Percentiles rank a stretch among this genome's conserved stretches.
phyloP scores from a whole-genome alignment of 78 protist species.

The Cavenderia fasciculata region DNA sequence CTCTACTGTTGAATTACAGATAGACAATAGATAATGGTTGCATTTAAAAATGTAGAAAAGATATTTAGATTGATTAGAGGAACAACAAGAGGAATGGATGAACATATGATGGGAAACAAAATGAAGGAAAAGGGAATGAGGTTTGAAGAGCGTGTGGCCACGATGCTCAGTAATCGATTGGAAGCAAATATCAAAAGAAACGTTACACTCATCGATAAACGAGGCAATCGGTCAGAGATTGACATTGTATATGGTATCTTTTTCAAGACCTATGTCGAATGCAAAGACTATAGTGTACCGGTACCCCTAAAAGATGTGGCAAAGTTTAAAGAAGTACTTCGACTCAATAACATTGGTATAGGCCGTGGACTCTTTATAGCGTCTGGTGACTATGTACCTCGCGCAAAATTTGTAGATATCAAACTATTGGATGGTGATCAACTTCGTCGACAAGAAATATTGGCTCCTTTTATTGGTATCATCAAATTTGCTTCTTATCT shows the following conservation, averaged over 20 bases:
- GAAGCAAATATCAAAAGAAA: conserved; percentile 43
- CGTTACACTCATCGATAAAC: conserved; percentile 34
- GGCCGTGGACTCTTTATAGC: conserved; percentile 55
- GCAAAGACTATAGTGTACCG: conserved; percentile 41
- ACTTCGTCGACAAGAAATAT: conserved; percentile 19
- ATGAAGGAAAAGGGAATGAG: conserved; percentile 7
- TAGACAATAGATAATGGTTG: no score
- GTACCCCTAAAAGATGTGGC: conserved; percentile 81
- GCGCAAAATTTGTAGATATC: conserved; percentile 51
- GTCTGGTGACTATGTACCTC: conserved; percentile 15
- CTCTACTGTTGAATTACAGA: no score
- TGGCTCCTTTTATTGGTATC: not conserved
- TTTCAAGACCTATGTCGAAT: conserved; percentile 54
- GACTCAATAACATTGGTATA: conserved; percentile 4
- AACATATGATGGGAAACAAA: no score
- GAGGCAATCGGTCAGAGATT: conserved; percentile 68
- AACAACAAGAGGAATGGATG: no score
- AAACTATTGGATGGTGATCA: conserved; percentile 39
- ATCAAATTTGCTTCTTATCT: not conserved
- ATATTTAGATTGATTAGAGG: no score
- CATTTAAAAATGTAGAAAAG: no score
- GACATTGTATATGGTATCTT: conserved; percentile 70
- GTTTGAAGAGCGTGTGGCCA: conserved; percentile 46
- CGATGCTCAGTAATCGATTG: conserved; percentile 6
- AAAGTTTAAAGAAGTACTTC: conserved; percentile 69